Evolutionary conservation across 2,329 filamentous ascomycete genomes (phyloP).

Genomic region (Trichoderma arundinaceum): DNA sequence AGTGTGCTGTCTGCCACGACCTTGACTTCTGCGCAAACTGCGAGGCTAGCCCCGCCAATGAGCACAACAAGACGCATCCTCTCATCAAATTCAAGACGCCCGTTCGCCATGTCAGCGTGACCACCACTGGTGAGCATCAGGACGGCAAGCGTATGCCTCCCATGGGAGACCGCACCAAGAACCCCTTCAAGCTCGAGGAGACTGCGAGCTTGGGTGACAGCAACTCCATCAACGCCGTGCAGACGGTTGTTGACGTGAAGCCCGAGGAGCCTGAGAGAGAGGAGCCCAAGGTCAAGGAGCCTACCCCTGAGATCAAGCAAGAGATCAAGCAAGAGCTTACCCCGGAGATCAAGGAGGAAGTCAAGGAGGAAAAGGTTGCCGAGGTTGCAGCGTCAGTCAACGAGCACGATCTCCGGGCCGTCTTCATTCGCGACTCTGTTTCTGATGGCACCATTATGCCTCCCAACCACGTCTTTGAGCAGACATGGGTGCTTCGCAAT

Average conservation of each 20-base stretch:
- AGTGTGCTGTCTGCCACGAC: slow-evolving; percentile 95
- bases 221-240: slow-evolving; percentile 59
- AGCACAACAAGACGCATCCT: slow-evolving; percentile 94
- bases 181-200: slow-evolving; percentile 58
- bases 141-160: slow-evolving; percentile 67
- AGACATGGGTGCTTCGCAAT: slow-evolving; percentile 92
- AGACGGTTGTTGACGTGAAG: slow-evolving; percentile 75
- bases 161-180: slow-evolving; percentile 68
- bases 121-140: slow-evolving; percentile 78
- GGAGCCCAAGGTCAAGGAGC: slow-evolving; percentile 43
- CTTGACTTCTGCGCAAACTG: slow-evolving; percentile 94
- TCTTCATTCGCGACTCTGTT: slow-evolving; percentile 80
- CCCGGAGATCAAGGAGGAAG: slow-evolving; percentile 35
- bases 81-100: slow-evolving; percentile 97
- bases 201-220: slow-evolving; percentile 50
- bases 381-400: slow-evolving; percentile 34
- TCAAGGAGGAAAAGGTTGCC: slow-evolving; percentile 29
- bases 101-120: slow-evolving; percentile 85
- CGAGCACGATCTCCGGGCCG: slow-evolving; percentile 52
- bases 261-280: slow-evolving; percentile 54
- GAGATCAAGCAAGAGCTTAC: slow-evolving; percentile 29
- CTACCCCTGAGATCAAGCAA: neutral
- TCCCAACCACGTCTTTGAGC: slow-evolving; percentile 77
- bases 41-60: slow-evolving; percentile 83
- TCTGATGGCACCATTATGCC: slow-evolving; percentile 75